Conservation (phyloP, 176 grass and related monocot species). For the Bonia amplexicaulis region DNA sequence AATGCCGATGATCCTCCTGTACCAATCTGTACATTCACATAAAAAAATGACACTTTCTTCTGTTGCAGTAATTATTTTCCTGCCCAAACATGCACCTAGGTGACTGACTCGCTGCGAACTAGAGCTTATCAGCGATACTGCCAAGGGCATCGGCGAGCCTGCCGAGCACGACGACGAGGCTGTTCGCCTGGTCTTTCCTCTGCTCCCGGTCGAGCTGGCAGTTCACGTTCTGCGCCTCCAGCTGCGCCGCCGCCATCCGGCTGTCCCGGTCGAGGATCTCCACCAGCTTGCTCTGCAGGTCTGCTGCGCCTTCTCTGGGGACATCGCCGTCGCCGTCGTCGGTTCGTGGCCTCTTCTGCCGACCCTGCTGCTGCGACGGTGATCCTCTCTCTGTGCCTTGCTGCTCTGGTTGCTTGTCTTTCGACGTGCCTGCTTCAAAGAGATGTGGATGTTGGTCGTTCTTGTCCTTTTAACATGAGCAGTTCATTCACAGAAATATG, state of each 20-base stretch:
- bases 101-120: constrained; percentile 20
- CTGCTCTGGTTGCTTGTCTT: constrained; percentile 51
- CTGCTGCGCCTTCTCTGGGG: constrained; percentile 24
- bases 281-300: constrained; percentile 50
- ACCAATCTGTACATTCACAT: constrained; percentile 56
- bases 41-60: constrained; percentile 3
- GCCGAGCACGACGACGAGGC: constrained; percentile 68
- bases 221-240: constrained; percentile 75
- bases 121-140: constrained; percentile 92
- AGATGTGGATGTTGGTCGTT: neutral
- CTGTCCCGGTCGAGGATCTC: constrained; percentile 72
- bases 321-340: neutral
- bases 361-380: constrained; percentile 26
- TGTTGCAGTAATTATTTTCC: constrained; percentile 31
- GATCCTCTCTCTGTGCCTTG: constrained; percentile 27
- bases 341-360: constrained; percentile 47
- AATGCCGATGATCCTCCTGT: constrained; percentile 43
- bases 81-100: neutral
- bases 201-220: constrained; percentile 79
- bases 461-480: neutral
- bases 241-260: constrained; percentile 47
- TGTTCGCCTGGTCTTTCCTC: constrained; percentile 62
- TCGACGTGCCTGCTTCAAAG: constrained; percentile 52
- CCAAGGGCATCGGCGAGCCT: constrained; percentile 80
- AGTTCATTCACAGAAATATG: neutral